Conservation (phyloP, 129 eudicot species). For the Chrysanthemum makinoi region DNA sequence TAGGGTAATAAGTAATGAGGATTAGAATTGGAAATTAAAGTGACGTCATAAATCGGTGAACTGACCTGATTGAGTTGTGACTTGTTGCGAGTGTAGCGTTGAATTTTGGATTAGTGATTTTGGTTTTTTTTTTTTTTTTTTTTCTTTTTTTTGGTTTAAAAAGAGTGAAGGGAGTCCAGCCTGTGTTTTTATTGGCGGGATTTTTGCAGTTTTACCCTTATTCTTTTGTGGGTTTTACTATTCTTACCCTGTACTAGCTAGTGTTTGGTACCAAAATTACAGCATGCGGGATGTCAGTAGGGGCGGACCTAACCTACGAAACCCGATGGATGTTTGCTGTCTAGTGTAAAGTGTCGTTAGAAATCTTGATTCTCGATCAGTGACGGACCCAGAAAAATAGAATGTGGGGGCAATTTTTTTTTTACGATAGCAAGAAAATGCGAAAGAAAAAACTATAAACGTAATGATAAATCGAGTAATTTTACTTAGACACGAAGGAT, state of each 20-base stretch:
- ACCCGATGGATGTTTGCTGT: too few relatives aligned
- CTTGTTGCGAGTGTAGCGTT: neutral
- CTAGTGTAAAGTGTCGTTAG: too few relatives aligned
- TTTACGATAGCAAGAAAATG: too few relatives aligned
- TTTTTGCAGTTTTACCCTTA: neutral
- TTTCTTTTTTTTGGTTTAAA: neutral
- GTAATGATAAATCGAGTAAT: too few relatives aligned
- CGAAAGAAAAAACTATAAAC: too few relatives aligned
- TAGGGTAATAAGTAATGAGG: neutral
- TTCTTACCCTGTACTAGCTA: neutral
- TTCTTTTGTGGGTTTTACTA: neutral
- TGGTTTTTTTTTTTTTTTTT: neutral
- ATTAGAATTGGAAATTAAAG: neutral
- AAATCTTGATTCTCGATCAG: too few relatives aligned
- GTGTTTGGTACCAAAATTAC: too few relatives aligned
- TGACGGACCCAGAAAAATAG: too few relatives aligned
- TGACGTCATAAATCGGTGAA: neutral
- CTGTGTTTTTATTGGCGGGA: conserved; percentile 11
- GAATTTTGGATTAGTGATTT: neutral
- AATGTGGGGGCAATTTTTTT: too few relatives aligned
- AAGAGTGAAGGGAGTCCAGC: neutral
- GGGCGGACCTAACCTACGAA: too few relatives aligned
- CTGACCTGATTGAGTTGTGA: conserved; percentile 9
- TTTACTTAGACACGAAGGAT: too few relatives aligned
- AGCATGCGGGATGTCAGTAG: too few relatives aligned